phyloP scores from a whole-genome alignment of 257 asterid species.

The Buddleja alternifolia region DNA sequence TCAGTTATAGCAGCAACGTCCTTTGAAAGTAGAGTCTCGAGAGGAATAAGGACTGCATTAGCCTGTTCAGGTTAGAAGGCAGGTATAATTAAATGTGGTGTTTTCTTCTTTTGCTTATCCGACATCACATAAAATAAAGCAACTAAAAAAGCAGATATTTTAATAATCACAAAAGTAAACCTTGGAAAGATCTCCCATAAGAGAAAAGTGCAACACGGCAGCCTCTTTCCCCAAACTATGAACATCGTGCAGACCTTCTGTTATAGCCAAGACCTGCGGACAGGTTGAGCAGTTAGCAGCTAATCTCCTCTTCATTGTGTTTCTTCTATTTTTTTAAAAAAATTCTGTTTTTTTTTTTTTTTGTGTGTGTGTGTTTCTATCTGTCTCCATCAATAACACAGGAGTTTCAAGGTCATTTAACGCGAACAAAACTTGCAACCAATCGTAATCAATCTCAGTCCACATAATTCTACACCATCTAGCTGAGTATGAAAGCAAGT shows the following conservation, averaged over 20 bases:
- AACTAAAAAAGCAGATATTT: constrained; percentile 24
- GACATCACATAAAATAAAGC: constrained; percentile 20
- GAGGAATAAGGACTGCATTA: constrained; percentile 83
- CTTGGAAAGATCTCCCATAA: constrained; percentile 87
- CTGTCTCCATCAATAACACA: constrained; percentile 4
- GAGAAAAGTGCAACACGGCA: constrained; percentile 76
- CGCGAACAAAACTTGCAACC: constrained; percentile 11
- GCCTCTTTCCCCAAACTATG: constrained; percentile 95
- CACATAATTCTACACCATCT: background rate
- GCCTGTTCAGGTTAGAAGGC: constrained; percentile 60
- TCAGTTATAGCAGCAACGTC: constrained; percentile 89
- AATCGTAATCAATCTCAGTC: background rate
- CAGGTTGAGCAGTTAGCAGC: constrained; percentile 24
- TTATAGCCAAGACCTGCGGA: constrained; percentile 89
- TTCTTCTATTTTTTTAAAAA: background rate
- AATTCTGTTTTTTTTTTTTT: background rate
- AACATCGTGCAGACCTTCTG: constrained; percentile 92
- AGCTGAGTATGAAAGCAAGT: background rate
- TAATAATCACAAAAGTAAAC: constrained; percentile 39
- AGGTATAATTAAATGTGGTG: constrained; percentile 14
- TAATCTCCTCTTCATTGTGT: background rate
- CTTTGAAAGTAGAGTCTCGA: constrained; percentile 81
- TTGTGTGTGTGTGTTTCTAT: background rate
- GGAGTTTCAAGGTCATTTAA: background rate
- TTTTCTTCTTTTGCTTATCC: constrained; percentile 20